phyloP scores from a whole-genome alignment of 345 rosid species.

The Gynandropsis gynandra region DNA sequence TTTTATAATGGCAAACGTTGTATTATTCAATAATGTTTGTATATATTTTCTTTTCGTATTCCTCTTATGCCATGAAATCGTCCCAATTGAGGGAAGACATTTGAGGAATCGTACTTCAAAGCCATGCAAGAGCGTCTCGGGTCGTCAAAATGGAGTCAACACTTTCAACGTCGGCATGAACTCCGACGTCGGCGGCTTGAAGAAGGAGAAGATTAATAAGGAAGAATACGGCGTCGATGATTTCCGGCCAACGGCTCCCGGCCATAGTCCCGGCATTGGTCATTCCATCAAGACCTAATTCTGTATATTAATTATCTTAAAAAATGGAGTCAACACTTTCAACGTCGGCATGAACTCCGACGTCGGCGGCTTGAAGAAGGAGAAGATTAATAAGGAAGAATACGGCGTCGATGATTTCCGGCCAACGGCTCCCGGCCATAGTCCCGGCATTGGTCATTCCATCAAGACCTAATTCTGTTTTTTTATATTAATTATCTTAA shows the following conservation, averaged over 20 bases:
- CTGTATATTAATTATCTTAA: too few species aligned
- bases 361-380: constrained; percentile 16
- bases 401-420: constrained; percentile 34
- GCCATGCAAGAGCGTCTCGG: constrained; percentile 18
- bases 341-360: not conserved
- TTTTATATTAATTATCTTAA: too few species aligned
- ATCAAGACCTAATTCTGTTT: constrained; percentile 16
- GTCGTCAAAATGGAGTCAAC: not conserved
- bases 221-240: constrained; percentile 28
- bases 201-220: constrained; percentile 19
- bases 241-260: constrained; percentile 37
- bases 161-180: too few species aligned
- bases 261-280: constrained; percentile 28
- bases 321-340: too few species aligned
- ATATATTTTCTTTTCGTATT: constrained; percentile 22
- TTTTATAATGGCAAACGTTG: constrained; percentile 26
- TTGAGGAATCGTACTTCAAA: constrained; percentile 22
- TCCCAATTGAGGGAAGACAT: constrained; percentile 32
- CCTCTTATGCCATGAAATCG: constrained; percentile 23
- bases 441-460: constrained; percentile 28
- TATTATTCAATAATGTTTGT: constrained; percentile 7
- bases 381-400: constrained; percentile 19
- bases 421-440: constrained; percentile 33
- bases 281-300: constrained; percentile 20
- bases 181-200: not conserved